Conservation (phyloP, 2,329 filamentous ascomycete genomes). For the Paracorniculantispora psalliotae region DNA sequence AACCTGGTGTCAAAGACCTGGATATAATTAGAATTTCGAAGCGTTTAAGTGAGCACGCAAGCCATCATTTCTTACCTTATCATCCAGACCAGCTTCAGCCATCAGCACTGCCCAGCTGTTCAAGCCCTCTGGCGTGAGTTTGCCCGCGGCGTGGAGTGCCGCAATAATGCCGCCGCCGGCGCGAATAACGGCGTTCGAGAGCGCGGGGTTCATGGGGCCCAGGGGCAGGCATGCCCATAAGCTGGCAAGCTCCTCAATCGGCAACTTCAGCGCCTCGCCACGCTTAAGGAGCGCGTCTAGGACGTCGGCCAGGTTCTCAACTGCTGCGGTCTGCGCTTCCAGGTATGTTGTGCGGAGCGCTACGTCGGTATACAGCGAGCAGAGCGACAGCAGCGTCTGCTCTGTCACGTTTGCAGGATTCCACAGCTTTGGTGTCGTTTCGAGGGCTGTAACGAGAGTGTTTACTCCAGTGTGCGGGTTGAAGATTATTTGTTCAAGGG, state of each 20-base stretch:
- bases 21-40: neutral
- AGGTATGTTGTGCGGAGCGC: conserved; percentile 33
- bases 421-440: conserved; percentile 31
- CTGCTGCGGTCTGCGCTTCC: conserved; percentile 42
- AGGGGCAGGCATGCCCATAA: conserved; percentile 38
- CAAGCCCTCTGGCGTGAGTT: conserved; percentile 19
- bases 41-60: too few relatives aligned
- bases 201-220: conserved; percentile 40
- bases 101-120: conserved; percentile 47
- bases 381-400: conserved; percentile 29
- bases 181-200: conserved; percentile 46
- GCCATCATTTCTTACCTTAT: conserved; percentile 36
- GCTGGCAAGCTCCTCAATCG: conserved; percentile 28
- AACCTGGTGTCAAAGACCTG: conserved; percentile 62
- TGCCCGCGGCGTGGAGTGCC: conserved; percentile 23
- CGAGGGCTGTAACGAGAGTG: conserved; percentile 35
- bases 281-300: conserved; percentile 37
- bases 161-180: conserved; percentile 42
- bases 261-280: conserved; percentile 24
- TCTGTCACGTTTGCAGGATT: conserved; percentile 19
- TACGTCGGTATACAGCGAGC: conserved; percentile 38
- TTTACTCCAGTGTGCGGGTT: conserved; percentile 26
- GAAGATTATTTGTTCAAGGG: conserved; percentile 25
- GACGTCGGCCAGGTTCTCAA: conserved; percentile 42
- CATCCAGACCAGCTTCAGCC: conserved; percentile 41